Evolutionary conservation across 805 yeast genomes (phyloP), one percentile per base, ranked within the genome.

Genomic region (Candida koratica): DNA sequence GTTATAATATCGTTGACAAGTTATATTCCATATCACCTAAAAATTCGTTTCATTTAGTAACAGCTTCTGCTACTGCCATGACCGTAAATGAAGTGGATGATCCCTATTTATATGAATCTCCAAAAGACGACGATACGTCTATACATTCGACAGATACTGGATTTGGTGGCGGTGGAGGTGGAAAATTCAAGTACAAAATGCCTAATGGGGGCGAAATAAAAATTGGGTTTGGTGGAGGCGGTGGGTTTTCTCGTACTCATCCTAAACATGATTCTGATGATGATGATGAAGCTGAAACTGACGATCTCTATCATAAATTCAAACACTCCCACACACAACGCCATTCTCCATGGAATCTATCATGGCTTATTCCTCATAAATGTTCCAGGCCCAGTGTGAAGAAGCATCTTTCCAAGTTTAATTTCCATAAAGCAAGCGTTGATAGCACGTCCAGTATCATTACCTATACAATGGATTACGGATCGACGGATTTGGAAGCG

Each of bases 11-110:
- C 33, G 56, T 60, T n/a, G 69, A 65, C 32, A 57, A 55, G 35
- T 44, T 63, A 18, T 65, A 62, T 40, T 59, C 70, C 1, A 63
- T 66, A 5, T 62, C 69, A 3, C 71, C 71, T 0, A 61, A 52
- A 32, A 63, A 66, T 39, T 64, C 71, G 0, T 55, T 51, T 35
- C 62, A 65, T 44, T 46, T 61, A 27, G 51, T 58, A 31, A 47
- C 48, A 14, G 58, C 53, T 11, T 48, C 52, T 9, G 57, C 58
- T 4, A 42, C 45, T 22, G 58, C 58, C n/a, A 33, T 44, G 37
- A 28, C 41, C 4, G 25, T 32, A 11, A 38, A 42, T 25, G 45
- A 39, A 5, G 26, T 41, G 7, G 39, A 36, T 9, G 25, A 18
- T 26, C 37, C 34, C 11, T 31, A 12, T 22, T 15, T 23, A 23